Conservation (phyloP, 2,329 filamentous ascomycete genomes). For the Scedosporium apiospermum region DNA sequence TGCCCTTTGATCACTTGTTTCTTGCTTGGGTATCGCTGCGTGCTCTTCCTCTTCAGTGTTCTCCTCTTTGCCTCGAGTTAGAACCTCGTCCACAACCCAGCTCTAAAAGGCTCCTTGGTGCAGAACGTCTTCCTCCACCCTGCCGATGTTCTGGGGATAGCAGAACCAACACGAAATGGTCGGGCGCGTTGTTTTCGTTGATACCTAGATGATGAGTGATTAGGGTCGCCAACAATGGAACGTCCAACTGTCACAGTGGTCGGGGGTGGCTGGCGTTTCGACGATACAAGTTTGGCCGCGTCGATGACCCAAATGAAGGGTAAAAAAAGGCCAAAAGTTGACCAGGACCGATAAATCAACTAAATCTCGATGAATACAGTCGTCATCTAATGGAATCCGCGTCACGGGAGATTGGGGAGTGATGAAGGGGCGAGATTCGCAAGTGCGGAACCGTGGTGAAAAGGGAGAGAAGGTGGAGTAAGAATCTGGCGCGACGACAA, state of each 20-base stretch:
- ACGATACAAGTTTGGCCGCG: not conserved
- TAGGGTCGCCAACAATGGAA: not conserved
- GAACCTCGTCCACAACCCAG: not conserved
- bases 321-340: not conserved
- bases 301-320: not conserved
- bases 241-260: not conserved
- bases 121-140: not conserved
- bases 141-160: not conserved
- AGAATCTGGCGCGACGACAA: not conserved
- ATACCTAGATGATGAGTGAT: not conserved
- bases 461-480: constrained; percentile 3
- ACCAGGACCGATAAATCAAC: not conserved
- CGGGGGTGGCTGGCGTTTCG: not conserved
- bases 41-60: not conserved
- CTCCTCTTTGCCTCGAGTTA: constrained; percentile 4
- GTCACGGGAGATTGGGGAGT: not conserved
- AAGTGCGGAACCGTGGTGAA: not conserved
- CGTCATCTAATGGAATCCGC: not conserved
- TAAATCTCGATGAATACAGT: not conserved
- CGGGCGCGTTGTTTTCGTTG: not conserved
- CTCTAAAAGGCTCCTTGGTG: constrained; percentile 1
- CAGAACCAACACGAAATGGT: not conserved
- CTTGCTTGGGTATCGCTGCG: not conserved
- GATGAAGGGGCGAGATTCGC: not conserved
- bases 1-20: constrained; percentile 9